These are phyloP conservation scores for Carpinus viminea DNA, from an alignment of 306 rosid genomes.

Conservation along the genomic window DNA sequence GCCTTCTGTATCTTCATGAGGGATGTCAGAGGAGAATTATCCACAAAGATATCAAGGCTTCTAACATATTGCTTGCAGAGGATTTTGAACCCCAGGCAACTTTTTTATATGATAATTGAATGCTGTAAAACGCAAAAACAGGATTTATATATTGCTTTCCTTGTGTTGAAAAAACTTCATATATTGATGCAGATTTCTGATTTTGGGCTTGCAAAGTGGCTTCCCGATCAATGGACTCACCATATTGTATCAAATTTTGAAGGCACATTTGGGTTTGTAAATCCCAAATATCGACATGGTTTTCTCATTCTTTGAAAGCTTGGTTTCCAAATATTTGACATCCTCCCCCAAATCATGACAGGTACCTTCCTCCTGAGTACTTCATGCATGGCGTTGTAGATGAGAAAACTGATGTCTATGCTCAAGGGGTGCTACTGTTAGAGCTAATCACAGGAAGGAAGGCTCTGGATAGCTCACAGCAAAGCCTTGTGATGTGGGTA, in stretches of 20 bases:
- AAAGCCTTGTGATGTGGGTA: constrained; percentile 98
- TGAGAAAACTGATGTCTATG: constrained; percentile 94
- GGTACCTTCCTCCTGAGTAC: constrained; percentile 99
- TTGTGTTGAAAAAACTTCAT: too few species aligned
- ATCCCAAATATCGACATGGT: constrained; percentile 27
- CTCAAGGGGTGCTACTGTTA: constrained; percentile 84
- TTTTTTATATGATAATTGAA: constrained; percentile 17
- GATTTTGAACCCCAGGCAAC: constrained; percentile 94
- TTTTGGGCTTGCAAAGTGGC: constrained; percentile 97
- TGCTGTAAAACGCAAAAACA: neutral
- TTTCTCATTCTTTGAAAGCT: neutral
- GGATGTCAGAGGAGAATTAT: constrained; percentile 95
- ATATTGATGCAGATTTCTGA: constrained; percentile 68
- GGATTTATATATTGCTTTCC: too few species aligned
- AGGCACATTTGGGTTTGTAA: constrained; percentile 96
- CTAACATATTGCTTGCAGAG: constrained; percentile 81
- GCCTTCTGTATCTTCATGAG: constrained; percentile 86
- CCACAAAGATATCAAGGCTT: constrained; percentile 95
- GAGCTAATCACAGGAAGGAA: constrained; percentile 89
- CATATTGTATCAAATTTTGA: constrained; percentile 83
- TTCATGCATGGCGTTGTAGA: constrained; percentile 98
- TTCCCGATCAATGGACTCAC: constrained; percentile 98
- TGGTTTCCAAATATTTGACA: constrained; percentile 21
- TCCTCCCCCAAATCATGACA: constrained; percentile 34
- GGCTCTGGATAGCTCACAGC: constrained; percentile 88